Evolutionary conservation across 176 grass and related monocot genomes (phyloP), one percentile per base, ranked within the genome.

Genomic region (Bothriochloa decipiens): DNA sequence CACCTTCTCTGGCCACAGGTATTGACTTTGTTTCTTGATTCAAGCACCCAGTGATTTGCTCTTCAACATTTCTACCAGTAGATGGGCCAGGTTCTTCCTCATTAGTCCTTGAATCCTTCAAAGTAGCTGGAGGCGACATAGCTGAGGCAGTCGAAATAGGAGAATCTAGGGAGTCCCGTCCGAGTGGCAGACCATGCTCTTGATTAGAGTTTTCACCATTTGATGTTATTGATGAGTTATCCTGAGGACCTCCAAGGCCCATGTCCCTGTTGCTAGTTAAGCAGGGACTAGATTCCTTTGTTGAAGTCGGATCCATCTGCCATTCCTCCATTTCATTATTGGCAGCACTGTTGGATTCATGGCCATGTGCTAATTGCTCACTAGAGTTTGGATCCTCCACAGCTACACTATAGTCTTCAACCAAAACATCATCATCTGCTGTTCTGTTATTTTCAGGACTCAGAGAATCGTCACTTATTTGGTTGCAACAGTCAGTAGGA

Each of bases 211-310:
- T 70, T 83, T 89, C 91, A 74, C 89, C 81, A 81, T 91, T 87
- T 3, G 96, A 98, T 13, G 93, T 91, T 79, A 96, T 89, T 43
- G 94, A 93, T 37, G 94, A 96, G 77, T 91, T 92, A 77, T 96
- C 91, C 79, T 85, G 88, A 77, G 70, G 95, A 68, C 79, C 84
- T 60, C 75, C 88, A 81, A 69, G 67, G 57, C 82, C 81, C 81
- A 80, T 83, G 22, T 95, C 88, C 29, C 82, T 86, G 69, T 70
- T 89, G 85, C 57, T 87, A 79, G 81, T 85, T 68, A 92, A 78
- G 74, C 81, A 82, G n/a, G 85, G 69, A 68, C 81, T 78, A 85
- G 85, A 87, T 79, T 90, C 68, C 66, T 90, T 80, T 20, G 76
- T 66, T 75, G 81, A 89, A 72, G 75, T n/a, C 5, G 35, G 87